Evolutionary conservation across 176 grass and related monocot species (phyloP).

Genomic region (Guadua angustifolia): DNA sequence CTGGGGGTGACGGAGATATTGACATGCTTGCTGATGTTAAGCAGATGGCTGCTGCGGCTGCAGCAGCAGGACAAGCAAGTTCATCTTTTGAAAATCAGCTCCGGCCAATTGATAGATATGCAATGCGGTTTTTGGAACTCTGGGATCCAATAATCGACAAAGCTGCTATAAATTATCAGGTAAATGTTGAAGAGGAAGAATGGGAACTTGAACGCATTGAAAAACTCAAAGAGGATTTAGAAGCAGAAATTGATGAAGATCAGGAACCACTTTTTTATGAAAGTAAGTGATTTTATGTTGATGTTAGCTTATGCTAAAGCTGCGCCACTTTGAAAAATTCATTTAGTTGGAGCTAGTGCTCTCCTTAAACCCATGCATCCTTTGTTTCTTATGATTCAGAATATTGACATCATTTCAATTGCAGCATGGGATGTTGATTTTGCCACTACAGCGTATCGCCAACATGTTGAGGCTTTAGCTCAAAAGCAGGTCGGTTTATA

Average conservation of each 20-base stretch:
- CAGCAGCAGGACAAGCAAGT: slow-evolving; percentile 90
- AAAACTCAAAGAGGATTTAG: slow-evolving; percentile 95
- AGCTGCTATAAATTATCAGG: slow-evolving; percentile 68
- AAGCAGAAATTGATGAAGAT: slow-evolving; percentile 99
- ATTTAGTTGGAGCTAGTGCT: neutral
- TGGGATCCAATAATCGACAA: slow-evolving; percentile 96
- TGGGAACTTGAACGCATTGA: slow-evolving; percentile 99
- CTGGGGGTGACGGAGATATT: slow-evolving; percentile 84
- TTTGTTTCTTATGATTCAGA: slow-evolving; percentile 21
- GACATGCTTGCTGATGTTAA: slow-evolving; percentile 98
- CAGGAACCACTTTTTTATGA: slow-evolving; percentile 95
- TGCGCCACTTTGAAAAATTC: neutral
- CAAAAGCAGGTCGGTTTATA: slow-evolving; percentile 77
- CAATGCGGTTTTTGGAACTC: slow-evolving; percentile 91
- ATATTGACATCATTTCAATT: slow-evolving; percentile 41
- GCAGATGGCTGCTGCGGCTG: slow-evolving; percentile 94
- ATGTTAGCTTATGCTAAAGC: neutral
- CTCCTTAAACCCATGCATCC: neutral
- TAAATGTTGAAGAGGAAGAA: slow-evolving; percentile 84
- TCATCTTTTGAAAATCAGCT: slow-evolving; percentile 98
- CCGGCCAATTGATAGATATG: slow-evolving; percentile 95
- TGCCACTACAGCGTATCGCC: slow-evolving; percentile 91
- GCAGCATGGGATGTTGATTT: slow-evolving; percentile 98
- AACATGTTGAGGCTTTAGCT: slow-evolving; percentile 90
- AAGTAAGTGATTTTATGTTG: slow-evolving; percentile 62